Evolutionary conservation across 1,139 yeast genomes (phyloP), one percentile per base, ranked within the genome.

Genomic region (Candida tropicalis): DNA sequence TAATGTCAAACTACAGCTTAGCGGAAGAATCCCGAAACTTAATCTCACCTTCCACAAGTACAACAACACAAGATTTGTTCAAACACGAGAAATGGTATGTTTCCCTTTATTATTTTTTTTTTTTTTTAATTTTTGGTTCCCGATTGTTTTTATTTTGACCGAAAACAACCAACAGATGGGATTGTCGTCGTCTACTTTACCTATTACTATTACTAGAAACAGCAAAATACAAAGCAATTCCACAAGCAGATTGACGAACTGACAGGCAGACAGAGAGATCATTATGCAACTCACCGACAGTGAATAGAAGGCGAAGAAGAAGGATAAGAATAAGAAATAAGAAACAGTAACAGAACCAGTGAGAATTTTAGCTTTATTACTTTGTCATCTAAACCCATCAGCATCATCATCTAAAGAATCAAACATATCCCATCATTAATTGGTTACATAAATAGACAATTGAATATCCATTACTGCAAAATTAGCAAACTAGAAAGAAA

Each of bases 51-150:
- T 42, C 49, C 3, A 32, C 41, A 6, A 47, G 46, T 38, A 16
- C 24, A 35, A 16, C 24, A 35, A 28, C 41, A 15, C 38, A 35
- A 11, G 63, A 59, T 45, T 47, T 62, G 36, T 62, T 63, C 46
- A 57, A 54, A 40, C 53, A 58, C 38, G 67, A 63, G 49, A 62
- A n/a, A 64, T 48, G 68, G 68, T 60, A 62, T 37, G 68, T 62
- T 41, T 11, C 4, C 12, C 8, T 11, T 13, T 20, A 5, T 20
- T 22, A 26, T 22, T 25, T n/a, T n/a, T n/a, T n/a, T n/a, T n/a
- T n/a, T n/a, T n/a, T n/a, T n/a, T n/a, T n/a, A n/a, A n/a, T n/a
- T n/a, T n/a, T n/a, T n/a, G n/a, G n/a, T n/a, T n/a, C n/a, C n/a
- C 38, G 11, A 26, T 24, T 35, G 27, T 33, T 33, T 12, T 33